Evolutionary conservation across 2,329 filamentous ascomycete genomes (phyloP).

Genomic region (Neofusicoccum ribis): DNA sequence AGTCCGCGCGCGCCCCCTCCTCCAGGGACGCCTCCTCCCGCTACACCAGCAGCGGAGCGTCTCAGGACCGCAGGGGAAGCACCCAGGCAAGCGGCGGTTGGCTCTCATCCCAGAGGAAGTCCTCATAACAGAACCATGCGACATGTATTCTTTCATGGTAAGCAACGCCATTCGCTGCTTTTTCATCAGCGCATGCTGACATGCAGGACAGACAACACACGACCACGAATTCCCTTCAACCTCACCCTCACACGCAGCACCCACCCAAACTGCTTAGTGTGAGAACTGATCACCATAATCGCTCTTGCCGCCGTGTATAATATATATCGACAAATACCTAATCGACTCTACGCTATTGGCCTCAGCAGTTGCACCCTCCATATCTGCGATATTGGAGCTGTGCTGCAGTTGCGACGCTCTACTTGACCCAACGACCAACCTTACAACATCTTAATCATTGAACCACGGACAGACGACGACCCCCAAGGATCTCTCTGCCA

Average conservation of each 20-base stretch:
- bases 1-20: background rate
- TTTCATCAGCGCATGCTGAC: background rate
- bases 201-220: background rate
- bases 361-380: background rate
- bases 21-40: constrained; percentile 2
- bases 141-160: background rate
- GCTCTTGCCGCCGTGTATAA: background rate
- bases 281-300: background rate
- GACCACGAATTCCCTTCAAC: background rate
- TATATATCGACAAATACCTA: background rate
- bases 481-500: background rate
- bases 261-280: background rate
- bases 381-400: background rate
- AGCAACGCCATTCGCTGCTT: background rate
- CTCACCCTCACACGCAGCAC: background rate
- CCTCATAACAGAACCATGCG: background rate
- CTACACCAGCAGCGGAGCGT: background rate
- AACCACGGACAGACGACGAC: background rate
- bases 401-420: background rate
- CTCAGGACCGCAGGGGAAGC: background rate
- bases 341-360: background rate
- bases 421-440: background rate
- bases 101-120: constrained; percentile 3
- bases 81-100: background rate
- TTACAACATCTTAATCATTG: background rate